A percentile compares a stretch with the other conserved stretches of the same genome.
These are phyloP conservation scores for Ceratobasidium sp. DNA, from an alignment of 1,284 basidiomycete genomes.

Conservation along the genomic window DNA sequence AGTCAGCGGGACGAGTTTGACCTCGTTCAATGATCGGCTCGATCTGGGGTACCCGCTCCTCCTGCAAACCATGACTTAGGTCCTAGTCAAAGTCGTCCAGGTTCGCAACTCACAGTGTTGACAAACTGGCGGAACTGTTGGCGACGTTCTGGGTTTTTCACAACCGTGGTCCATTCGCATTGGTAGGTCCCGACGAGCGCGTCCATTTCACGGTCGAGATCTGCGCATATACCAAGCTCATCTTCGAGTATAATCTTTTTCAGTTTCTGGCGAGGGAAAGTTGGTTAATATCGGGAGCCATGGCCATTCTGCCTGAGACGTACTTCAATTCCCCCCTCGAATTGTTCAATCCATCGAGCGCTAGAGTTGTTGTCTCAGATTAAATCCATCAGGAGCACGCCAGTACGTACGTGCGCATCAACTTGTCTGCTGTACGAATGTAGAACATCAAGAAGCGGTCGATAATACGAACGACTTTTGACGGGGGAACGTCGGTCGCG, in stretches of 20 bases:
- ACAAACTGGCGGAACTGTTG: constrained; percentile 72
- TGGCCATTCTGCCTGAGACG: constrained; percentile 6
- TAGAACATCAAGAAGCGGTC: constrained; percentile 78
- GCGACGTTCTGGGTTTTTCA: constrained; percentile 62
- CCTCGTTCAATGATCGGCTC: constrained; percentile 70
- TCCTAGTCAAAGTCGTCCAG: neutral
- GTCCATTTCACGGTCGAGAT: constrained; percentile 76
- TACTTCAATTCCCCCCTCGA: constrained; percentile 74
- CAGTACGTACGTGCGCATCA: constrained; percentile 49
- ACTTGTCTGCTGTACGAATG: constrained; percentile 72
- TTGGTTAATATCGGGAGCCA: neutral
- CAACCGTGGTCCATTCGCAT: constrained; percentile 75
- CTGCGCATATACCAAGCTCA: constrained; percentile 74
- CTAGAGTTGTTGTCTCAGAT: constrained; percentile 50
- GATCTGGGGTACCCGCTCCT: constrained; percentile 59
- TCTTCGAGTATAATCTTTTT: constrained; percentile 75
- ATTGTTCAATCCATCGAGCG: constrained; percentile 75
- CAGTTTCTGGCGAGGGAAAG: constrained; percentile 55
- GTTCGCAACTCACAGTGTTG: constrained; percentile 58
- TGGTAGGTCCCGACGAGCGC: constrained; percentile 69
- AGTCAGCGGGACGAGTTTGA: constrained; percentile 71
- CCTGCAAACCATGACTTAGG: constrained; percentile 44
- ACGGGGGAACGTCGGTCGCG: constrained; percentile 65
- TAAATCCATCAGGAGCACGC: constrained; percentile 49
- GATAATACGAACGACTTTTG: constrained; percentile 67